A percentile compares a stretch with the other conserved stretches of the same genome.
Conservation (phyloP, 2,329 filamentous ascomycete genomes). For the Fusarium robinianum region DNA sequence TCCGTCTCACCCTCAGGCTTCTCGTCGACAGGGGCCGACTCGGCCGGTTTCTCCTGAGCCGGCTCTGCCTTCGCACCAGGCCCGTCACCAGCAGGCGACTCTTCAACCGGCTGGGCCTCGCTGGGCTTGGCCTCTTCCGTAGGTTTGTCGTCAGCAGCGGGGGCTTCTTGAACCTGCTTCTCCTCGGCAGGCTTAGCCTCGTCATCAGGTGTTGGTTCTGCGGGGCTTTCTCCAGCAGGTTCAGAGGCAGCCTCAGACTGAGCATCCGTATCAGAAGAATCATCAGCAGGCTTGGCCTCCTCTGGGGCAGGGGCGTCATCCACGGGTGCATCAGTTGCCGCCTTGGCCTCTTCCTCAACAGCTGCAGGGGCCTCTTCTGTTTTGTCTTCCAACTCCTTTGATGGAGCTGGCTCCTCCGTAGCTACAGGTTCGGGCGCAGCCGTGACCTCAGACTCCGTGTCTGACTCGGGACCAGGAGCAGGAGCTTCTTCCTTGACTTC, state of each 20-base stretch:
- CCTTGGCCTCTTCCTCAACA: constrained; percentile 7
- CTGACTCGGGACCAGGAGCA: constrained; percentile 2
- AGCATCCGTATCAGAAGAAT: background rate
- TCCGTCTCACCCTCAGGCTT: constrained; percentile 9
- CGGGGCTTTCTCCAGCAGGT: constrained; percentile 1
- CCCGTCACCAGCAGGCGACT: too few species aligned
- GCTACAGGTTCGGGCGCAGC: background rate
- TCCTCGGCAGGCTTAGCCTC: too few species aligned
- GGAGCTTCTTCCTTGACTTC: constrained; percentile 2
- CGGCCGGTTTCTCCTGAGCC: too few species aligned
- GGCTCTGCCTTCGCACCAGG: too few species aligned
- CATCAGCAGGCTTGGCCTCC: constrained; percentile 3
- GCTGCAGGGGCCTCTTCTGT: constrained; percentile 6
- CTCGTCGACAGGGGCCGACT: background rate
- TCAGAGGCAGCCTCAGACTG: background rate
- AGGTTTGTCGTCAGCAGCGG: too few species aligned
- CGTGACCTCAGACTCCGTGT: constrained; percentile 13
- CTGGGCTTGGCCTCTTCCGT: too few species aligned
- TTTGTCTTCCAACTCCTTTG: constrained; percentile 10
- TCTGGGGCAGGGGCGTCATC: background rate
- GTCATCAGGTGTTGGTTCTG: too few species aligned
- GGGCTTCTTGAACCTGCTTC: too few species aligned
- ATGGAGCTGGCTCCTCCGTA: background rate
- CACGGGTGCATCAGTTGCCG: too few species aligned
- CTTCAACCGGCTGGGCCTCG: too few species aligned